Percentiles rank a stretch among this genome's conserved stretches.
Evolutionary conservation across 2,329 filamentous ascomycete genomes (phyloP).

Genomic region (Claviceps capensis): DNA sequence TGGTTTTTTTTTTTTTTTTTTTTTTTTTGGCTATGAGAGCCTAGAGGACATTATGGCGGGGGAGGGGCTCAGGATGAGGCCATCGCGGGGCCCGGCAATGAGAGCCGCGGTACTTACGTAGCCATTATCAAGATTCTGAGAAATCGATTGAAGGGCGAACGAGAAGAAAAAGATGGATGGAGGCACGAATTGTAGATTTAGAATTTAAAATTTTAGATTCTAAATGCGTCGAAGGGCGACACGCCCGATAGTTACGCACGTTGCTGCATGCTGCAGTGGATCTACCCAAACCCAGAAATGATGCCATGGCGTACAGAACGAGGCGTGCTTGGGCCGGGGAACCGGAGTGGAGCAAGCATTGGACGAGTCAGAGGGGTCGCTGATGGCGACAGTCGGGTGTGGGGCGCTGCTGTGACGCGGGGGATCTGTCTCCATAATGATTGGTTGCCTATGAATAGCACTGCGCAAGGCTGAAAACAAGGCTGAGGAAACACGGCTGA

Average conservation of each 20-base stretch:
- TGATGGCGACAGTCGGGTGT: neutral
- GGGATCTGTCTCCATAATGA: too few species aligned
- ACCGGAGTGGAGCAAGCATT: neutral
- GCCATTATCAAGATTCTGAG: neutral
- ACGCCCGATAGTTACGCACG: too few species aligned
- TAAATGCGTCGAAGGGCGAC: too few species aligned
- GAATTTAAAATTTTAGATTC: too few species aligned
- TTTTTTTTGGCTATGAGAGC: neutral
- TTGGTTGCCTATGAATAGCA: too few species aligned
- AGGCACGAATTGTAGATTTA: neutral
- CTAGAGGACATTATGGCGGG: neutral
- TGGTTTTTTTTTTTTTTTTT: too few species aligned
- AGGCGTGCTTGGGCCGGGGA: neutral
- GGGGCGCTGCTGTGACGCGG: neutral
- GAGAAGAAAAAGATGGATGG: neutral
- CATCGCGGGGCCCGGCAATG: neutral
- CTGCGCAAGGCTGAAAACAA: too few species aligned
- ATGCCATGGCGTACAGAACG: neutral
- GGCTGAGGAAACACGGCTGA: too few species aligned
- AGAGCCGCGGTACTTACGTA: neutral
- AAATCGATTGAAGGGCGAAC: neutral
- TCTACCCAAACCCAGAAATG: too few species aligned
- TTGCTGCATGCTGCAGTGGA: too few species aligned
- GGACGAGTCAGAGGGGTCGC: neutral
- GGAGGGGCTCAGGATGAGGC: too few species aligned